Base-by-base conservation (phyloP, 1,139 yeast species). In the Cylindricascospora bacillispora region DNA sequence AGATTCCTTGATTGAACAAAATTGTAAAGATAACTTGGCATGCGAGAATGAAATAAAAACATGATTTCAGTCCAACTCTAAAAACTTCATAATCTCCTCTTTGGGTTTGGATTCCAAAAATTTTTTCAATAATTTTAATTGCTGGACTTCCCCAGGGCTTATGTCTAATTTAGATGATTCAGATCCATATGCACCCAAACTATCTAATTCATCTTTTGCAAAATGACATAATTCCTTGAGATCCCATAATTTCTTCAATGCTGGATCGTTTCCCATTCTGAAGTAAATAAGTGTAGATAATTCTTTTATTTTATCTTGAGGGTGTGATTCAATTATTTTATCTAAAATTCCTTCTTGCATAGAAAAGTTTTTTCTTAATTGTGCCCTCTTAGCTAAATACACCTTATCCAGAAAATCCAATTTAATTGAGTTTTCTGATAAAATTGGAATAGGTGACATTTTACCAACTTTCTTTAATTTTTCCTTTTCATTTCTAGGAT, bases 341-440 rank as follows among this genome's bases (percentile, higher is more conserved):
- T 50, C 45, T 19, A 60, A 49, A 6, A 52, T 31, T 11, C 31
- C 26, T 17, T 47, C 47, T 26, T 51, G 52, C 14, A 33, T 32
- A 31, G 48, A 44, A 1, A 55, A 25, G 28, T 40, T 48, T 21
- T 38, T 41, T 4, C 34, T 31, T 6, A 37, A 37, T 28, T 43
- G 45, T 5, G 34, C 40, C 9, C 38, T 47, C 31, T 44, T 52
- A 2, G 46, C 44, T 10, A 47, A 49, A 19, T 60, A 56, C 12
- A 62, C 54, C 31, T 60, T 65, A 28, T 71, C 71, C 22, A 81
- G 53, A 48, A 89, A 89, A 51, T 86, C 94, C 19, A 85, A 56
- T 28, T 79, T 57, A 4, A 89, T 64, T 45, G 83, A 78, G 28
- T 65, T 65, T 41, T 83, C 94, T 0, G 85, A 81, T 2, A 85